Evolutionary conservation across 2,329 filamentous ascomycete species (phyloP).

Genomic region (Neophaeococcomyces mojaviensis): DNA sequence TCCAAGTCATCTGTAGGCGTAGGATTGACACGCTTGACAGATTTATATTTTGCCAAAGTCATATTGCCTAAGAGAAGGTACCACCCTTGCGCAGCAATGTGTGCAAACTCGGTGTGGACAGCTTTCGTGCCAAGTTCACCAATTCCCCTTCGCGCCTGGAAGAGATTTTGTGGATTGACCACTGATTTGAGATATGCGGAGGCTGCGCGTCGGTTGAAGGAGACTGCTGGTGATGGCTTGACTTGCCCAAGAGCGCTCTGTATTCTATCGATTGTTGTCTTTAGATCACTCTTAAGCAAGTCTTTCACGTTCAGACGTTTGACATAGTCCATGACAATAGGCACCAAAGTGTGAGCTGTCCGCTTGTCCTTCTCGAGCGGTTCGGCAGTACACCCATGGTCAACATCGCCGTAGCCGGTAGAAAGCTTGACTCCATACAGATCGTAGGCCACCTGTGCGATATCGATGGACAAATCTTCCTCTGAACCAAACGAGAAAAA

Average conservation of each 20-base stretch:
- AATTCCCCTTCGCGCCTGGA: conserved; percentile 70
- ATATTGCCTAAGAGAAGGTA: conserved; percentile 87
- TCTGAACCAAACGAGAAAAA: conserved; percentile 67
- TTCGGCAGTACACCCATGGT: conserved; percentile 73
- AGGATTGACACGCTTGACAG: conserved; percentile 68
- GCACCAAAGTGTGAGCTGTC: conserved; percentile 72
- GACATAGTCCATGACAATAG: conserved; percentile 74
- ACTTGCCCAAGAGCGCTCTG: conserved; percentile 75
- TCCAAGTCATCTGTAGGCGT: conserved; percentile 78
- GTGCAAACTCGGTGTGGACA: conserved; percentile 60
- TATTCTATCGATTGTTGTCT: conserved; percentile 84
- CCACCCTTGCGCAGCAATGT: conserved; percentile 75
- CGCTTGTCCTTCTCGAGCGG: conserved; percentile 60
- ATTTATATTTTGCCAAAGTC: conserved; percentile 75
- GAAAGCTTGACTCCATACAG: conserved; percentile 74
- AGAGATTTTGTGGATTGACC: conserved; percentile 73
- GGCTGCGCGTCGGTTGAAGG: conserved; percentile 80
- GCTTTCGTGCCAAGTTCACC: conserved; percentile 65
- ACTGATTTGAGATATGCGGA: conserved; percentile 74
- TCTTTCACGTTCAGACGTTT: conserved; percentile 84
- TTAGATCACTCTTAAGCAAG: conserved; percentile 81
- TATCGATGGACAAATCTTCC: conserved; percentile 76
- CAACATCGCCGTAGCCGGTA: conserved; percentile 57
- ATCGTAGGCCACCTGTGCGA: conserved; percentile 78
- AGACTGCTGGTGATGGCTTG: conserved; percentile 70